Percentiles rank a stretch among this genome's conserved stretches.
These are phyloP conservation scores for Termitomyces sp. DNA, from an alignment of 768 basidiomycete species.

Conservation along the genomic window DNA sequence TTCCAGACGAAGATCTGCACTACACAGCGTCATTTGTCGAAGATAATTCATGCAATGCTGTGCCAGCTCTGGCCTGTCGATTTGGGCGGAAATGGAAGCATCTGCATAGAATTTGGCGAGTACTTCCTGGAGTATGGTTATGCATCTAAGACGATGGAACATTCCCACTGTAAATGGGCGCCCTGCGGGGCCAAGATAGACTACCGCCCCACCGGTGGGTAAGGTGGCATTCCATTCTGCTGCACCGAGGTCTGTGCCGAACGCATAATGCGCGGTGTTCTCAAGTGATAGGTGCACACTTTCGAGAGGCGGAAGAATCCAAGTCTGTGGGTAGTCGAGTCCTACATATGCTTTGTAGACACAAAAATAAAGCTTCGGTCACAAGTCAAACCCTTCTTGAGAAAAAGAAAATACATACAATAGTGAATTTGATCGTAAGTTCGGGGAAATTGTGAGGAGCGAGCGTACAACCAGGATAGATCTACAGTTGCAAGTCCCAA, in stretches of 20 bases:
- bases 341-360: neutral
- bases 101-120: conserved; percentile 9
- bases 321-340: conserved; percentile 1
- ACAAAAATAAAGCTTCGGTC: no score
- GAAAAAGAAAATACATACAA: no score
- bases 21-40: conserved; percentile 23
- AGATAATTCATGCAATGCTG: conserved; percentile 22
- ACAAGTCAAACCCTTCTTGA: no score
- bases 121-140: conserved; percentile 25
- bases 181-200: conserved; percentile 22
- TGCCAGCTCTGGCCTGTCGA: neutral
- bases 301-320: conserved; percentile 14
- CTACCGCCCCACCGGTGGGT: conserved; percentile 19
- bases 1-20: conserved; percentile 16
- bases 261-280: conserved; percentile 19
- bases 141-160: conserved; percentile 36
- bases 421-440: no score
- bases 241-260: conserved; percentile 16
- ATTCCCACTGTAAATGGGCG: conserved; percentile 30
- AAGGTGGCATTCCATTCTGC: conserved; percentile 22
- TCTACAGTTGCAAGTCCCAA: no score
- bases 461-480: no score
- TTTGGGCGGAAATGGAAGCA: neutral
- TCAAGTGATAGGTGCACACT: conserved; percentile 21
- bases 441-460: no score